A percentile compares a stretch with the other conserved stretches of the same genome.
phyloP scores from a whole-genome alignment of 108 stramenopile species.

The Pinguiococcus pyrenoidosus region DNA sequence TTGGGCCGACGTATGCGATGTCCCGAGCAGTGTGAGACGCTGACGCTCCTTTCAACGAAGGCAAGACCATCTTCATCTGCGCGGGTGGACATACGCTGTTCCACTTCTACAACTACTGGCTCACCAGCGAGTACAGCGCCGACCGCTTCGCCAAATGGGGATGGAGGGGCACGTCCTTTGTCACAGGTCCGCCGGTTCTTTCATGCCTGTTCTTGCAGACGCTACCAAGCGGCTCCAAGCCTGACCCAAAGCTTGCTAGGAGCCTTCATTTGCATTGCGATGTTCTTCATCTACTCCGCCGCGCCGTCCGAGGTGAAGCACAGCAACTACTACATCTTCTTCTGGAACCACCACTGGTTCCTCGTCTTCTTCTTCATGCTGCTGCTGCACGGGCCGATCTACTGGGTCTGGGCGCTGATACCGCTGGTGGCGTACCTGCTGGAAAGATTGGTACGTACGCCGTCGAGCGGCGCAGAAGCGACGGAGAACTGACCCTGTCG shows the following conservation, averaged over 20 bases:
- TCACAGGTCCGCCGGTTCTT: too few species aligned
- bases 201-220: too few species aligned
- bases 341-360: constrained; percentile 24
- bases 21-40: too few species aligned
- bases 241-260: too few species aligned
- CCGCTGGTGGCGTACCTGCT: constrained; percentile 16
- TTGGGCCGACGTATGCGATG: too few species aligned
- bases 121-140: not conserved
- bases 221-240: too few species aligned
- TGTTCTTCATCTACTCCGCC: constrained; percentile 30
- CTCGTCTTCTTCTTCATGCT: constrained; percentile 13
- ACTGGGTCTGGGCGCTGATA: constrained; percentile 10
- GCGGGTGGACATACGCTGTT: constrained; percentile 21
- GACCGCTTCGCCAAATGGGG: constrained; percentile 10
- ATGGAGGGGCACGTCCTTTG: constrained; percentile 9
- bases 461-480: too few species aligned
- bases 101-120: constrained; percentile 18
- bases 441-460: constrained; percentile 14
- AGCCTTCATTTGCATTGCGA: constrained; percentile 12
- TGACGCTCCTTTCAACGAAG: too few species aligned
- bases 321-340: constrained; percentile 28
- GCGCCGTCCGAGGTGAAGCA: constrained; percentile 10
- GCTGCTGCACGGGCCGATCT: constrained; percentile 28
- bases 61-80: constrained; percentile 8
- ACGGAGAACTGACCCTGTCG: too few species aligned